Conservation (phyloP, 2,329 filamentous ascomycete genomes). For the Sporothrix variecibatus region DNA sequence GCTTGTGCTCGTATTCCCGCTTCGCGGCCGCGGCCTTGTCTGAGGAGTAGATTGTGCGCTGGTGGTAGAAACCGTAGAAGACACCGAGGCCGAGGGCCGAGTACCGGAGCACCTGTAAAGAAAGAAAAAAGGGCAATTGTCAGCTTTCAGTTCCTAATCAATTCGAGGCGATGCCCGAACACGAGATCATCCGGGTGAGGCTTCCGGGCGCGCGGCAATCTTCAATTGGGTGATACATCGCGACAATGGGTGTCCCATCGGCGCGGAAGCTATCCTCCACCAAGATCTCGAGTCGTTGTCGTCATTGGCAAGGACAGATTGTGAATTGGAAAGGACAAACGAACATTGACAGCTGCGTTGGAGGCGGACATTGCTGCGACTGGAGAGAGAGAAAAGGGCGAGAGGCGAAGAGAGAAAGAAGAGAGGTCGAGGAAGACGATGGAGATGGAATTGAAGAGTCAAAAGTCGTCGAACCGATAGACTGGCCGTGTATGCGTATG, state of each 20-base stretch:
- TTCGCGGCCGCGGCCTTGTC: slow-evolving; percentile 71
- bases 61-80: slow-evolving; percentile 95
- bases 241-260: not conserved
- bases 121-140: not conserved
- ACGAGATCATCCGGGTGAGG: not conserved
- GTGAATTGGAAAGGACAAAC: slow-evolving; percentile 30
- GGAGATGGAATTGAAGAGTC: not conserved
- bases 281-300: not conserved
- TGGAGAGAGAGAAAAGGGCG: not conserved
- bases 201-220: not conserved
- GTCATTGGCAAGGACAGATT: not conserved
- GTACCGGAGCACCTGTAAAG: slow-evolving; percentile 88
- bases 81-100: slow-evolving; percentile 88
- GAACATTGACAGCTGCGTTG: slow-evolving; percentile 39
- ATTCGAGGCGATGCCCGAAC: not conserved
- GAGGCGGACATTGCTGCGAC: slow-evolving; percentile 35
- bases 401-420: not conserved
- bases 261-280: not conserved
- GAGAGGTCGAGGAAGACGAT: not conserved
- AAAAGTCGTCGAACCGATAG: not conserved
- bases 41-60: slow-evolving; percentile 73
- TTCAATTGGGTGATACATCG: not conserved
- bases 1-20: slow-evolving; percentile 87
- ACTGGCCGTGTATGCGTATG: slow-evolving; percentile 3
- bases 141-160: not conserved